Percentiles rank a stretch among this genome's conserved stretches.
Evolutionary conservation across 441 rosid genomes (phyloP).

Genomic region (Lepidium campestre): DNA sequence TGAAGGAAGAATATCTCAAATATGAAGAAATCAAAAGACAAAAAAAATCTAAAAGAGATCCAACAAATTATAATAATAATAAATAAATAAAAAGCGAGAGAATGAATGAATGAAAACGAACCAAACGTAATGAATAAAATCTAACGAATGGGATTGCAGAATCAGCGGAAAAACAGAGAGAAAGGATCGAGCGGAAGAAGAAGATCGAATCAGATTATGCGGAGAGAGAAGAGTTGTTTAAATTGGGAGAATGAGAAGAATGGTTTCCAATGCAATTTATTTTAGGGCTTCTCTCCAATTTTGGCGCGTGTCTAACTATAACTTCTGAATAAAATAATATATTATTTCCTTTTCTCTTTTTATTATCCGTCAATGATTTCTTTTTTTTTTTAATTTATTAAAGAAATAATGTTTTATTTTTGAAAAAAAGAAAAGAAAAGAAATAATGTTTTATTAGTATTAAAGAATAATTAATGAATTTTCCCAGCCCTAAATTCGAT

Average conservation of each 20-base stretch:
- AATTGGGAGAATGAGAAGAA: background rate
- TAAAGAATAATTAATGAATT: too few species aligned
- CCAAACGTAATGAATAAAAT: background rate
- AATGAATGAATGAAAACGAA: background rate
- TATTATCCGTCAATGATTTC: too few species aligned
- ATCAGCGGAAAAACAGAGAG: conserved; percentile 2
- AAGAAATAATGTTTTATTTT: too few species aligned
- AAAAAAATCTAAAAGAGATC: conserved; percentile 13
- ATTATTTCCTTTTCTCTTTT: too few species aligned
- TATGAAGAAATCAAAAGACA: background rate
- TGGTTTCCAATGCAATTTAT: background rate
- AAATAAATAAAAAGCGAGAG: background rate
- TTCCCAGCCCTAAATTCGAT: too few species aligned
- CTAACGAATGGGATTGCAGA: conserved; percentile 9
- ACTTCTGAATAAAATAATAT: background rate
- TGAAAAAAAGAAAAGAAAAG: too few species aligned
- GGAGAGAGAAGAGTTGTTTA: background rate
- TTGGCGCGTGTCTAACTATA: conserved; percentile 30
- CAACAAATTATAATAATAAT: background rate
- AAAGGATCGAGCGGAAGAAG: conserved; percentile 7
- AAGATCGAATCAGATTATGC: conserved; percentile 10
- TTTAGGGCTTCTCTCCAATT: conserved; percentile 11
- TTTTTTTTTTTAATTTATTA: too few species aligned
- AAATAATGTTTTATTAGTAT: too few species aligned
- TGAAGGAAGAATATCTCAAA: background rate